A percentile compares a stretch with the other conserved stretches of the same genome.
phyloP scores from a whole-genome alignment of 2,329 filamentous ascomycete species.

The Phoma herbarum region DNA sequence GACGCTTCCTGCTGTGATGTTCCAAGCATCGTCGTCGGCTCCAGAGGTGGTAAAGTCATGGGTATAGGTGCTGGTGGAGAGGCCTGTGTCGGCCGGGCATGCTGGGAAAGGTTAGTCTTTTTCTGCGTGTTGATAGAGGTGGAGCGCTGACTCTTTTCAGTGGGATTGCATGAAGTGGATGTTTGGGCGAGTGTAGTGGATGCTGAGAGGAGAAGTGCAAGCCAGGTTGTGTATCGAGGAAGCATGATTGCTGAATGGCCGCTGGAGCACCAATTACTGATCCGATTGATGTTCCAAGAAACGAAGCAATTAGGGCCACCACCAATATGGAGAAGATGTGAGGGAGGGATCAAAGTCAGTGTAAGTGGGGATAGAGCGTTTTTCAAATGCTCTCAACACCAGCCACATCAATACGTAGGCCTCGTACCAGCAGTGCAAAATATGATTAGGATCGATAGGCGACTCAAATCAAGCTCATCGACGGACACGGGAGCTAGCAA shows the following conservation, averaged over 20 bases:
- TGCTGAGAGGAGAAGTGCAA: slow-evolving; percentile 12
- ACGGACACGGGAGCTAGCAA: slow-evolving; percentile 1
- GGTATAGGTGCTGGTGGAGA: slow-evolving; percentile 46
- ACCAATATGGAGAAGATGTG: not conserved
- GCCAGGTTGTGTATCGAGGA: slow-evolving; percentile 3
- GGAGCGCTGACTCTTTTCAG: slow-evolving; percentile 40
- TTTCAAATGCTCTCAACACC: not conserved
- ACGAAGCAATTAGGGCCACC: not conserved
- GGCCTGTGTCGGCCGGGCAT: slow-evolving; percentile 51
- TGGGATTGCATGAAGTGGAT: slow-evolving; percentile 53
- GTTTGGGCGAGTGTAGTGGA: slow-evolving; percentile 48
- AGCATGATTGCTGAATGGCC: not conserved
- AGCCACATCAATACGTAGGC: slow-evolving; percentile 1
- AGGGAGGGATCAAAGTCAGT: not conserved
- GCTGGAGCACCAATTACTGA: not conserved
- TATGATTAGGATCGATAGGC: too few species aligned
- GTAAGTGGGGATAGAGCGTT: not conserved
- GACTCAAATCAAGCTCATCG: not conserved
- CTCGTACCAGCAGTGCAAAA: not conserved
- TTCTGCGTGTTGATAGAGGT: too few species aligned
- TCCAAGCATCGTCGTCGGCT: slow-evolving; percentile 40
- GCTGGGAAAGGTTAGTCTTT: slow-evolving; percentile 21
- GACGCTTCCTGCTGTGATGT: slow-evolving; percentile 47
- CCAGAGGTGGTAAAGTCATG: slow-evolving; percentile 51
- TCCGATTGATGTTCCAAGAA: too few species aligned